Percentiles rank a stretch among this genome's conserved stretches.
phyloP scores from a whole-genome alignment of 257 asterid genomes.

The Osmanthus fragrans region DNA sequence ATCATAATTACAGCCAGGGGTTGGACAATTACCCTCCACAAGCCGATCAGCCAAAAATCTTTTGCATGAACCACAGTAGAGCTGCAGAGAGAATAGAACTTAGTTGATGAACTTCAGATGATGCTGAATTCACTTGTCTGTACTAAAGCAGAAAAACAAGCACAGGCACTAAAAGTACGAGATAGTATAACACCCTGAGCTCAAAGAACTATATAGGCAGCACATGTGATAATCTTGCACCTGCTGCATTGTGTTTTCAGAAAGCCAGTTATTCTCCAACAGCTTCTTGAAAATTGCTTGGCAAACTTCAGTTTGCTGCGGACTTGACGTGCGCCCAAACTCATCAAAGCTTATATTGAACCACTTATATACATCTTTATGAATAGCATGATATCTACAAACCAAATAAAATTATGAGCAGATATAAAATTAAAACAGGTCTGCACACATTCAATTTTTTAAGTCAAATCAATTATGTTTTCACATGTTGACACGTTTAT shows the following conservation, averaged over 20 bases:
- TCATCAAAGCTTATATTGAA: conserved; percentile 81
- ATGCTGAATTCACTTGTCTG: neutral
- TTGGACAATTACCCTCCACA: conserved; percentile 86
- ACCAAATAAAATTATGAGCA: conserved; percentile 3
- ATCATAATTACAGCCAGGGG: conserved; percentile 74
- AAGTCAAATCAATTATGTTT: neutral
- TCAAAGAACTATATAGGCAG: neutral
- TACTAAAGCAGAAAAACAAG: neutral
- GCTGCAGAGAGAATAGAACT: conserved; percentile 43
- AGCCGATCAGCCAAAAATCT: conserved; percentile 88
- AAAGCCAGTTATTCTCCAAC: conserved; percentile 69
- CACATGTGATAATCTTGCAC: conserved; percentile 31
- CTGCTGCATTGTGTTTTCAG: conserved; percentile 85
- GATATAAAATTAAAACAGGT: neutral
- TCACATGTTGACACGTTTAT: conserved; percentile 3
- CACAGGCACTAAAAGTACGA: conserved; percentile 1
- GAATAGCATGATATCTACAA: conserved; percentile 80
- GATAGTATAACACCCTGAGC: conserved; percentile 3
- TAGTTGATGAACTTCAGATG: conserved; percentile 18
- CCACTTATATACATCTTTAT: conserved; percentile 80
- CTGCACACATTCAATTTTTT: neutral
- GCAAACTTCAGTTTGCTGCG: conserved; percentile 86
- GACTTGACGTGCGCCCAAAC: conserved; percentile 91
- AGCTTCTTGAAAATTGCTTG: conserved; percentile 79
- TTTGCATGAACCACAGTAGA: conserved; percentile 68